A percentile compares a stretch with the other conserved stretches of the same genome.
Conservation (phyloP, 352 stramenopile species). For the Pythium angustatum region DNA sequence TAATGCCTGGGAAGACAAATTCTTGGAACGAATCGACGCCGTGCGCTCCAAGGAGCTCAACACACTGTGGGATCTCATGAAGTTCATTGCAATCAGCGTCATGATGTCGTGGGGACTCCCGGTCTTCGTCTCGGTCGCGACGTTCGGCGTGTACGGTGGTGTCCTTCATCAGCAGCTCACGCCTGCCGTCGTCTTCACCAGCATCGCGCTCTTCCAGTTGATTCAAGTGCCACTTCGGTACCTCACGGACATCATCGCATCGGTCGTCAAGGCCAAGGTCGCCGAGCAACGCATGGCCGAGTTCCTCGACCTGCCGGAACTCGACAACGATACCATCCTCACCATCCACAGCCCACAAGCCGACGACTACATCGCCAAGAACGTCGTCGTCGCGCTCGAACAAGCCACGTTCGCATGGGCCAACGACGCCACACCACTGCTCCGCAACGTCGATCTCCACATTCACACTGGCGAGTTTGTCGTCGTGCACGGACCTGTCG, state of each 20-base stretch:
- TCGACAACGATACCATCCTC: slow-evolving; percentile 17
- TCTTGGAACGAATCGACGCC: neutral
- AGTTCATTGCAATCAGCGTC: neutral
- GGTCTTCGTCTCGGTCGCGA: neutral
- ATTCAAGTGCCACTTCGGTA: neutral
- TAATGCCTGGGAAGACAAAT: slow-evolving; percentile 47
- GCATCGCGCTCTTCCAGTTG: neutral
- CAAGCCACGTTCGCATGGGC: slow-evolving; percentile 36
- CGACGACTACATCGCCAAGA: slow-evolving; percentile 16
- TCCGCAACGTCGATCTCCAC: slow-evolving; percentile 58
- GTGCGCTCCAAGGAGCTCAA: neutral
- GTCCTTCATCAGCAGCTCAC: neutral
- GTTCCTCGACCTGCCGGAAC: slow-evolving; percentile 56
- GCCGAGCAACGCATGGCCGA: slow-evolving; percentile 26
- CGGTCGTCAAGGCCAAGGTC: slow-evolving; percentile 83
- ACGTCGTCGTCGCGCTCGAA: slow-evolving; percentile 37
- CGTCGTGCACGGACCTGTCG: slow-evolving; percentile 72
- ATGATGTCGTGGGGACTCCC: neutral
- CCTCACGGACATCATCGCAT: slow-evolving; percentile 21
- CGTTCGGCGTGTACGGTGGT: neutral
- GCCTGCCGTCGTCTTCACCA: neutral
- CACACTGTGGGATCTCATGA: neutral
- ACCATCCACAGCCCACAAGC: slow-evolving; percentile 9
- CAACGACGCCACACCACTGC: slow-evolving; percentile 6
- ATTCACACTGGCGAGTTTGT: slow-evolving; percentile 82